Evolutionary conservation across 495 filamentous ascomycete species (phyloP).

Genomic region (Aspergillus carlsbadensis): DNA sequence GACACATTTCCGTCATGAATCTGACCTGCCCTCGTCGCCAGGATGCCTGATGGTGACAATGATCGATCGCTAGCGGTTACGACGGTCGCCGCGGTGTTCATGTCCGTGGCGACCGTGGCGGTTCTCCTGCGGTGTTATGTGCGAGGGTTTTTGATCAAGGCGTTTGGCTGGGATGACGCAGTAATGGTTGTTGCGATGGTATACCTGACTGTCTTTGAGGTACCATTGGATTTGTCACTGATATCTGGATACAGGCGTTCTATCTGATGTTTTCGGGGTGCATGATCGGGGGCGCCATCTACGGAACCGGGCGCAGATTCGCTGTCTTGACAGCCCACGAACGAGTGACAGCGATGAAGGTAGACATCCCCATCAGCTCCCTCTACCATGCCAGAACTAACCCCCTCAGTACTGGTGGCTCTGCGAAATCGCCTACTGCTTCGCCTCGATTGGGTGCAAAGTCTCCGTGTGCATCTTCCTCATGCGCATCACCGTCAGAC

Average conservation of each 20-base stretch:
- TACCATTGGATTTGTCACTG: neutral
- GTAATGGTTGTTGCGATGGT: conserved; percentile 42
- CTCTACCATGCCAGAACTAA: neutral
- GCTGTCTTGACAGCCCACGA: conserved; percentile 23
- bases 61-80: conserved; percentile 32
- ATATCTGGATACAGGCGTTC: neutral
- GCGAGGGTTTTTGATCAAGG: conserved; percentile 38
- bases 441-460: conserved; percentile 42
- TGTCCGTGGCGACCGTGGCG: conserved; percentile 35
- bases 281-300: conserved; percentile 40
- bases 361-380: conserved; percentile 5
- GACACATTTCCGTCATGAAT: too few relatives aligned
- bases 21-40: too few relatives aligned
- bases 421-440: conserved; percentile 43
- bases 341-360: conserved; percentile 40
- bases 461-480: conserved; percentile 48
- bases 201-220: neutral
- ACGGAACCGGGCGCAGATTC: conserved; percentile 37
- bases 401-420: conserved; percentile 38
- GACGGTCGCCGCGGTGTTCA: conserved; percentile 37
- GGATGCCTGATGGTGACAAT: too few relatives aligned
- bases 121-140: conserved; percentile 46
- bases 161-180: conserved; percentile 45
- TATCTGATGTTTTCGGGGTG: conserved; percentile 37
- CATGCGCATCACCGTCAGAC: conserved; percentile 42